Conservation (phyloP, 75 land plant genomes). For the Pinus albicaulis region DNA sequence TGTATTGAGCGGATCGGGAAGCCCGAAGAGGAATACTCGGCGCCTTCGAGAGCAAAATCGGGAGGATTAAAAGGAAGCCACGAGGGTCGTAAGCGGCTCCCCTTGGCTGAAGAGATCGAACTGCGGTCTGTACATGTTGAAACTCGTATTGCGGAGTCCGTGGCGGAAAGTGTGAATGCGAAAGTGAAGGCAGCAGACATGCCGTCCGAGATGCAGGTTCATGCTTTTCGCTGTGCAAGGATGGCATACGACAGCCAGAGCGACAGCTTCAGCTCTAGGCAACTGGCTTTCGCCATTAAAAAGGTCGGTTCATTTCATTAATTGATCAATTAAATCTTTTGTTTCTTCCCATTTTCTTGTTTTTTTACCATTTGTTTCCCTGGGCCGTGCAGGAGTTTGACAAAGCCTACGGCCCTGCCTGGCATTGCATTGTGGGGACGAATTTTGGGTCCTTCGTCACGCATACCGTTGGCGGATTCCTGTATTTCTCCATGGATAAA, state of each 20-base stretch:
- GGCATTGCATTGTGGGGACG: conserved; percentile 86
- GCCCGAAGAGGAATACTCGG: background rate
- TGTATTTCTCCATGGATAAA: conserved; percentile 78
- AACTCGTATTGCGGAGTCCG: conserved; percentile 10
- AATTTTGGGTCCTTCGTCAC: conserved; percentile 90
- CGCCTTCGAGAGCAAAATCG: background rate
- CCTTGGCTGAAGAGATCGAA: background rate
- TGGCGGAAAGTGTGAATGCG: conserved; percentile 31
- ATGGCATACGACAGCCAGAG: conserved; percentile 38
- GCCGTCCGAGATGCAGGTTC: conserved; percentile 85
- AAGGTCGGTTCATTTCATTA: conserved; percentile 39
- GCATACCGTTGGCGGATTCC: conserved; percentile 74
- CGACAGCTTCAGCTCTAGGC: conserved; percentile 53
- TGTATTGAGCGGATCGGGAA: background rate
- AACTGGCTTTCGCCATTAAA: conserved; percentile 68
- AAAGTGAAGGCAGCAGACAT: conserved; percentile 64
- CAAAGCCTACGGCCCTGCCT: conserved; percentile 76
- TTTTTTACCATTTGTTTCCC: background rate
- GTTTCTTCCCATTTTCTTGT: background rate
- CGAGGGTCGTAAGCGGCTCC: background rate
- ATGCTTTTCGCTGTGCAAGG: conserved; percentile 72
- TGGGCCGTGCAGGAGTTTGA: conserved; percentile 67
- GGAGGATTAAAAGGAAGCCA: background rate
- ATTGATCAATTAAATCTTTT: background rate
- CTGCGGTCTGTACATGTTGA: conserved; percentile 1